Evolutionary conservation across 2,329 filamentous ascomycete genomes (phyloP).

Genomic region (Trichoderma endophyticum): DNA sequence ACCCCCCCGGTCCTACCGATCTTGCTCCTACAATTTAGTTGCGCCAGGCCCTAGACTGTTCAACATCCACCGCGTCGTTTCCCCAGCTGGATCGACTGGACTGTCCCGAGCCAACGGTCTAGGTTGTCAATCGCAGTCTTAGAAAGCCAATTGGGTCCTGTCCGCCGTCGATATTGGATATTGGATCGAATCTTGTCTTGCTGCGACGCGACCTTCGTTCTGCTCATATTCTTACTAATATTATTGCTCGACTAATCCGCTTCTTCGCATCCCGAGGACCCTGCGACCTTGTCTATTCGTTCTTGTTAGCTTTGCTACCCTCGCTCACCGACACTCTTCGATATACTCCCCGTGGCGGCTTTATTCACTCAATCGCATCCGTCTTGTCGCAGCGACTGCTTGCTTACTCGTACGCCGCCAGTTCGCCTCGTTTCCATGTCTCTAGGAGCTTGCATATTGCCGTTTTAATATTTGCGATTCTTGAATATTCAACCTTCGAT

Average conservation of each 20-base stretch:
- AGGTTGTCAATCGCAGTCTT: conserved; percentile 14
- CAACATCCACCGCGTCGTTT: conserved; percentile 14
- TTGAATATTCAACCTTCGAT: neutral
- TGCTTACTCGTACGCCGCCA: conserved; percentile 11
- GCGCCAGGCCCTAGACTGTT: conserved; percentile 11
- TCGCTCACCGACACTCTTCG: conserved; percentile 20
- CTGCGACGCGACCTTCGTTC: conserved; percentile 33
- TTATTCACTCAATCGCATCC: conserved; percentile 2
- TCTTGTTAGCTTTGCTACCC: conserved; percentile 12
- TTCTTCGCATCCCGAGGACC: conserved; percentile 11
- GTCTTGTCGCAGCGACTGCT: conserved; percentile 7
- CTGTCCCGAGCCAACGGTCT: conserved; percentile 1
- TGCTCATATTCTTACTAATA: conserved; percentile 33
- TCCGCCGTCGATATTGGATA: conserved; percentile 28
- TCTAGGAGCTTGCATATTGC: conserved; percentile 10
- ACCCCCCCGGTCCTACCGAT: neutral
- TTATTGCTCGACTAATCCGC: conserved; percentile 26
- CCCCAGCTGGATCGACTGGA: conserved; percentile 15
- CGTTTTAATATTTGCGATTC: conserved; percentile 12
- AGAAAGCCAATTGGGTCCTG: conserved; percentile 27
- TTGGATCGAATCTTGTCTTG: conserved; percentile 31
- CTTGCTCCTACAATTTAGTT: conserved; percentile 5
- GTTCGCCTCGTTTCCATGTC: neutral
- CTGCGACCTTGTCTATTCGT: conserved; percentile 18
- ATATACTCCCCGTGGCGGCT: conserved; percentile 2